Evolutionary conservation across 495 filamentous ascomycete species (phyloP).

Genomic region (Cairneyella variabilis): DNA sequence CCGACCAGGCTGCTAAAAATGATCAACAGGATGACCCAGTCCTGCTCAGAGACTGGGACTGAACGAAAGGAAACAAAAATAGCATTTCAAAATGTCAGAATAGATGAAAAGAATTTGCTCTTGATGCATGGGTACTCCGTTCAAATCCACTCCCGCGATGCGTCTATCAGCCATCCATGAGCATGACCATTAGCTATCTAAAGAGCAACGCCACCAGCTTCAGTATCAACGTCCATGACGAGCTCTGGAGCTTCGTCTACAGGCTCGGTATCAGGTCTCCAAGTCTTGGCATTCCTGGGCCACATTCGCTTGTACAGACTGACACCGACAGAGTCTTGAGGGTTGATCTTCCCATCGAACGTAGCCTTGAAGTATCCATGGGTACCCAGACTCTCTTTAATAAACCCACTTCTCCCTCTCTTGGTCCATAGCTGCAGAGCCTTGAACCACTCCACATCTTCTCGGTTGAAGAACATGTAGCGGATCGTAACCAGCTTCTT

Average conservation of each 20-base stretch:
- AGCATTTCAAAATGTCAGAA: too few species aligned
- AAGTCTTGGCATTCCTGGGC: slow-evolving; percentile 62
- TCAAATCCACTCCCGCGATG: too few species aligned
- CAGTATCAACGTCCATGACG: slow-evolving; percentile 12
- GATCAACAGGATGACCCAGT: too few species aligned
- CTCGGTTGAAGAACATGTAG: slow-evolving; percentile 98
- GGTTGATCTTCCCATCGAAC: slow-evolving; percentile 93
- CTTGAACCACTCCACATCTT: slow-evolving; percentile 96
- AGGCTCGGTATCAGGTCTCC: slow-evolving; percentile 26
- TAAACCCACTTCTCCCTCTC: slow-evolving; percentile 77
- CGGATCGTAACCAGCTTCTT: slow-evolving; percentile 92
- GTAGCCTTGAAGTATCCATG: slow-evolving; percentile 99
- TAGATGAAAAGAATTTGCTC: too few species aligned
- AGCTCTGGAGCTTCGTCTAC: slow-evolving; percentile 11
- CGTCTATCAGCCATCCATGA: not conserved
- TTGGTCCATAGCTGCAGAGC: slow-evolving; percentile 92
- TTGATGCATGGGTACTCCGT: too few species aligned
- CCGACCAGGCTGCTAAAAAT: too few species aligned
- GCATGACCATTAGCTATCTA: not conserved
- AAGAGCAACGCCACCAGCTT: slow-evolving; percentile 1
- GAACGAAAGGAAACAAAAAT: too few species aligned
- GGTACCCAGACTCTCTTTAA: slow-evolving; percentile 92
- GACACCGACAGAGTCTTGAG: slow-evolving; percentile 87
- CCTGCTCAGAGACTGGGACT: too few species aligned
- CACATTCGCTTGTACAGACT: slow-evolving; percentile 93